Evolutionary conservation across 2,329 filamentous ascomycete genomes (phyloP).

Genomic region (Fusarium buxicola): DNA sequence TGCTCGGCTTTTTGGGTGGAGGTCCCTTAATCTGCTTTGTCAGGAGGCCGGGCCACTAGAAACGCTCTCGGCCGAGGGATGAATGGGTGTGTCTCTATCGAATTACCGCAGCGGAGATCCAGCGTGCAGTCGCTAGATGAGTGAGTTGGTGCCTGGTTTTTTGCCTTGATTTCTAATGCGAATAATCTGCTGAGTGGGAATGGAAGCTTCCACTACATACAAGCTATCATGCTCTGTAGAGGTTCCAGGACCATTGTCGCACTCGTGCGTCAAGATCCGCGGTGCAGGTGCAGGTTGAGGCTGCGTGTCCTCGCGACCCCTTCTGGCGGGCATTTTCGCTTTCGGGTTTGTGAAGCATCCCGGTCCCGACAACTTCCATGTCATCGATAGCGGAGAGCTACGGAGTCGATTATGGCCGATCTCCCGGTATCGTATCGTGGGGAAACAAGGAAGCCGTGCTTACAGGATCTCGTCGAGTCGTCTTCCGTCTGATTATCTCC

Average conservation of each 20-base stretch:
- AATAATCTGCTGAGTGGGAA: constrained; percentile 32
- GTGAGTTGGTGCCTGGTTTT: constrained; percentile 15
- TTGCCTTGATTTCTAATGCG: constrained; percentile 39
- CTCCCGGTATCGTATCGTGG: constrained; percentile 36
- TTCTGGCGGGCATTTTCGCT: constrained; percentile 35
- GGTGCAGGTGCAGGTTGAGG: too few species aligned
- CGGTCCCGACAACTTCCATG: constrained; percentile 29
- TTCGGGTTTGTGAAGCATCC: constrained; percentile 31
- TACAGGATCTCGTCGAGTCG: too few species aligned
- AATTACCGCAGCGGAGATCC: constrained; percentile 9
- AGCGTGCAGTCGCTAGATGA: constrained; percentile 11
- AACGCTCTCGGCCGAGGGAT: constrained; percentile 29
- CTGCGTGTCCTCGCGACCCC: constrained; percentile 21
- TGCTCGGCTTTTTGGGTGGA: constrained; percentile 24
- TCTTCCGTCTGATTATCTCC: constrained; percentile 23
- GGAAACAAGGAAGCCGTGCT: constrained; percentile 8
- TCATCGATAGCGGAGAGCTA: constrained; percentile 16
- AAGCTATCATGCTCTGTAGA: constrained; percentile 11
- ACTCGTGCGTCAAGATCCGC: constrained; percentile 5
- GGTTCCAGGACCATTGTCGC: neutral
- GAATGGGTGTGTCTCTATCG: constrained; percentile 23
- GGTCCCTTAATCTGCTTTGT: constrained; percentile 40
- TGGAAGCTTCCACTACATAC: constrained; percentile 39
- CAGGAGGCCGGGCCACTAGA: constrained; percentile 9
- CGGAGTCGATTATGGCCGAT: constrained; percentile 34